Conservation (phyloP, 805 yeast species). For the Millerozyma miso region DNA sequence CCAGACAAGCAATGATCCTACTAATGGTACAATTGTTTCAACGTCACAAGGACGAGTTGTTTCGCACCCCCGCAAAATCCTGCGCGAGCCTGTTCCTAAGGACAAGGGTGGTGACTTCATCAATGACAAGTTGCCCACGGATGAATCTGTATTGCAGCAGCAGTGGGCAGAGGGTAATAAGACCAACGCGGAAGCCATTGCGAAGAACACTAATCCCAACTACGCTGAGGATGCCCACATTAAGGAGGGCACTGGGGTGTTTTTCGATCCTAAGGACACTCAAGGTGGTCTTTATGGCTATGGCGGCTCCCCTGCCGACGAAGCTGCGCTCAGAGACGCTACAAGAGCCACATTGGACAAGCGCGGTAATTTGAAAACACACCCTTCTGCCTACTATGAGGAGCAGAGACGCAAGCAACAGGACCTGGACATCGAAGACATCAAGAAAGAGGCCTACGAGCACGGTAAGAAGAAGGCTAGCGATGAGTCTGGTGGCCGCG, state of each 20-base stretch:
- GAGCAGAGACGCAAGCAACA: conserved; percentile 10
- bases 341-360: conserved; percentile 17
- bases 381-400: conserved; percentile 16
- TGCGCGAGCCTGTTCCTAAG: conserved; percentile 24
- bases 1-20: not conserved
- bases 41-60: conserved; percentile 24
- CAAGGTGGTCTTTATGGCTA: conserved; percentile 27
- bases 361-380: conserved; percentile 17
- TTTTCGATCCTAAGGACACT: conserved; percentile 33
- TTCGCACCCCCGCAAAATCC: conserved; percentile 26
- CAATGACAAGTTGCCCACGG: conserved; percentile 28
- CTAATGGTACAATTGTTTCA: not conserved
- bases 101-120: conserved; percentile 30
- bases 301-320: conserved; percentile 1
- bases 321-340: conserved; percentile 17
- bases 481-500: conserved; percentile 2
- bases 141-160: conserved; percentile 14
- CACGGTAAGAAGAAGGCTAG: conserved; percentile 14
- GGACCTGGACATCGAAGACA: conserved; percentile 11
- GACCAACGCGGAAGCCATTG: conserved; percentile 5
- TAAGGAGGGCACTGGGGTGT: conserved; percentile 26
- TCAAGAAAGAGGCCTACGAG: conserved; percentile 11
- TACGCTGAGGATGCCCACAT: conserved; percentile 28
- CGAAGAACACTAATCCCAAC: conserved; percentile 20
- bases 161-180: not conserved